Evolutionary conservation across 176 grass and related monocot species (phyloP).

Genomic region (Urochloa ruziziensis): DNA sequence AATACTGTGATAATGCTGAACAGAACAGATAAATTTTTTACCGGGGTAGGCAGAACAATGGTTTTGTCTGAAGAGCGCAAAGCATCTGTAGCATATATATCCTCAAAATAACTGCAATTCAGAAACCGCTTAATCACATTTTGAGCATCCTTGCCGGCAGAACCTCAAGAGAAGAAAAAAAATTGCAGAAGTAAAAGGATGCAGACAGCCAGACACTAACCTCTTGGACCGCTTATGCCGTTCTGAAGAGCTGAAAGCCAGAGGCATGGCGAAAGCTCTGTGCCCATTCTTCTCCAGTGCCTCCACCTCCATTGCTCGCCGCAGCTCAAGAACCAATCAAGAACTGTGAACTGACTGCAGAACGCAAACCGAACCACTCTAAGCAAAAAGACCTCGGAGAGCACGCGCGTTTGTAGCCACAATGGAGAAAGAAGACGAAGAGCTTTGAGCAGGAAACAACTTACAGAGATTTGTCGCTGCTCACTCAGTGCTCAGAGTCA

Average conservation of each 20-base stretch:
- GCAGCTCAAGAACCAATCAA: constrained; percentile 8
- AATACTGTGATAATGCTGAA: neutral
- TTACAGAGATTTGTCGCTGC: constrained; percentile 38
- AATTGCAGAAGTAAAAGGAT: constrained; percentile 2
- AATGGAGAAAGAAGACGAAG: constrained; percentile 12
- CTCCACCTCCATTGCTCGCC: constrained; percentile 49
- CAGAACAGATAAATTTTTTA: constrained; percentile 2
- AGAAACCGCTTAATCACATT: constrained; percentile 18
- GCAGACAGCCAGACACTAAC: constrained; percentile 40
- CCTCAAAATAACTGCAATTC: constrained; percentile 64
- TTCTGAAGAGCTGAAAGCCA: constrained; percentile 38
- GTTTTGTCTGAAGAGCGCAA: constrained; percentile 41
- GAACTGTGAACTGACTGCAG: constrained; percentile 34
- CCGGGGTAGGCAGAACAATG: constrained; percentile 40
- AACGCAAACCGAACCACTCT: neutral
- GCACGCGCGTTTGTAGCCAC: neutral
- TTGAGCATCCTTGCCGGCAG: neutral
- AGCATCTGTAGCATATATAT: constrained; percentile 37
- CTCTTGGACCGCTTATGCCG: constrained; percentile 59
- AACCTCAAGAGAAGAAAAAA: neutral
- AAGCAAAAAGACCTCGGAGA: constrained; percentile 19
- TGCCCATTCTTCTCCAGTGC: constrained; percentile 50
- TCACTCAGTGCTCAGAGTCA: constrained; percentile 28
- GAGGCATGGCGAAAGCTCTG: constrained; percentile 40
- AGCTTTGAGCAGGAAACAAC: constrained; percentile 12